These are phyloP conservation scores for Colletotrichum lindemuthianum DNA, from an alignment of 2,329 filamentous ascomycete species.

Conservation along the genomic window DNA sequence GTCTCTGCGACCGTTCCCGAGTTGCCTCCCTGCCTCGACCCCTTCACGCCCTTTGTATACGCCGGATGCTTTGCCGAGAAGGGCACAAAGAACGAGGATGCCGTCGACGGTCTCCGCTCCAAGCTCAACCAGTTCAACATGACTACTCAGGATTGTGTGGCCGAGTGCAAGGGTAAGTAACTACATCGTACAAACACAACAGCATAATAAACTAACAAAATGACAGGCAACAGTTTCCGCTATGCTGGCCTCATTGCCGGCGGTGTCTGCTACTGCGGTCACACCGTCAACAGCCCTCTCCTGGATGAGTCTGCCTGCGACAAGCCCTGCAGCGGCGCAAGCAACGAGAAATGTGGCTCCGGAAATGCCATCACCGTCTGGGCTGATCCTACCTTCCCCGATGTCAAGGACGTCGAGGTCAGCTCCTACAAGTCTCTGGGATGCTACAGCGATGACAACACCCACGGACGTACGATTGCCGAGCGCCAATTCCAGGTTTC, in stretches of 20 bases:
- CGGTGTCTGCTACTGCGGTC: constrained; percentile 63
- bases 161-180: constrained; percentile 58
- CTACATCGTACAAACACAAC: neutral
- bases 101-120: constrained; percentile 54
- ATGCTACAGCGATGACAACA: constrained; percentile 64
- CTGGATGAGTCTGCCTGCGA: constrained; percentile 65
- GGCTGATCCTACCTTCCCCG: constrained; percentile 59
- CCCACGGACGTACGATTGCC: constrained; percentile 55
- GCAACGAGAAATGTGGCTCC: constrained; percentile 57
- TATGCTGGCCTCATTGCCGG: constrained; percentile 63
- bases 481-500: constrained; percentile 53
- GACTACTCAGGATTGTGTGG: constrained; percentile 59
- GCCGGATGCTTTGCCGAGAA: constrained; percentile 59
- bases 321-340: constrained; percentile 62
- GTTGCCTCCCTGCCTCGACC: constrained; percentile 55
- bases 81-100: constrained; percentile 36
- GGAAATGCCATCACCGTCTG: constrained; percentile 58
- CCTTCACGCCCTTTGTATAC: constrained; percentile 59
- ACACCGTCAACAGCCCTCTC: constrained; percentile 62
- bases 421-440: constrained; percentile 68
- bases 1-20: constrained; percentile 55
- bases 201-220: neutral
- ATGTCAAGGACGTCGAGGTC: constrained; percentile 55
- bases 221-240: constrained; percentile 57
- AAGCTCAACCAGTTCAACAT: constrained; percentile 49